These are phyloP conservation scores for Aspergillus sp. DNA, from an alignment of 2,329 filamentous ascomycete species.

Conservation along the genomic window DNA sequence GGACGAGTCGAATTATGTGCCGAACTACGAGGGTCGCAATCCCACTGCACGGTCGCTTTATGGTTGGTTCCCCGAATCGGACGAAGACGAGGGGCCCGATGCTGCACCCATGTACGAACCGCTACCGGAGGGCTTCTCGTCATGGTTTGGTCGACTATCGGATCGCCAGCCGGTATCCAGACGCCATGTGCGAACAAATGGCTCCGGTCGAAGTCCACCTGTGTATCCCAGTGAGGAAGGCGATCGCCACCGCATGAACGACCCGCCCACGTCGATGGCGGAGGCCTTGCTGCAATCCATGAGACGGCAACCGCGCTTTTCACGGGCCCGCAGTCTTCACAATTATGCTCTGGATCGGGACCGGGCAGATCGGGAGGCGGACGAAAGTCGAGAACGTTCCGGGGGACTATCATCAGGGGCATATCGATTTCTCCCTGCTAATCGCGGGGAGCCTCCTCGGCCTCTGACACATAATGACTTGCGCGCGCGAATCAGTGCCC, in stretches of 20 bases:
- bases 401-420: conserved; percentile 16
- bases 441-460: conserved; percentile 20
- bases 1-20: conserved; percentile 39
- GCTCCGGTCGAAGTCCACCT: conserved; percentile 11
- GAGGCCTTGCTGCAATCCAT: conserved; percentile 35
- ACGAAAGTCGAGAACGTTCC: conserved; percentile 16
- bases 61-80: conserved; percentile 50
- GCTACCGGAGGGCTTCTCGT: conserved; percentile 17
- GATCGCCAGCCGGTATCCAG: conserved; percentile 17
- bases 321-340: conserved; percentile 32
- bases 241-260: conserved; percentile 13
- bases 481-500: conserved; percentile 27
- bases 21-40: conserved; percentile 48
- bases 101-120: conserved; percentile 24
- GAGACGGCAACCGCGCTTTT: conserved; percentile 31
- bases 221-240: conserved; percentile 16
- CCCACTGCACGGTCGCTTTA: conserved; percentile 49
- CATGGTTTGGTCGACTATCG: conserved; percentile 20
- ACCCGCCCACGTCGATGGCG: conserved; percentile 23
- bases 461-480: conserved; percentile 26
- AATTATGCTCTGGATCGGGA: conserved; percentile 33
- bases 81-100: conserved; percentile 23
- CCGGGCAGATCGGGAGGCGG: conserved; percentile 15
- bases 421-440: conserved; percentile 26
- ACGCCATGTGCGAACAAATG: conserved; percentile 20